Evolutionary conservation across 192 early-diverging fungal species (phyloP).

Genomic region (Phlyctochytrium planicorne): DNA sequence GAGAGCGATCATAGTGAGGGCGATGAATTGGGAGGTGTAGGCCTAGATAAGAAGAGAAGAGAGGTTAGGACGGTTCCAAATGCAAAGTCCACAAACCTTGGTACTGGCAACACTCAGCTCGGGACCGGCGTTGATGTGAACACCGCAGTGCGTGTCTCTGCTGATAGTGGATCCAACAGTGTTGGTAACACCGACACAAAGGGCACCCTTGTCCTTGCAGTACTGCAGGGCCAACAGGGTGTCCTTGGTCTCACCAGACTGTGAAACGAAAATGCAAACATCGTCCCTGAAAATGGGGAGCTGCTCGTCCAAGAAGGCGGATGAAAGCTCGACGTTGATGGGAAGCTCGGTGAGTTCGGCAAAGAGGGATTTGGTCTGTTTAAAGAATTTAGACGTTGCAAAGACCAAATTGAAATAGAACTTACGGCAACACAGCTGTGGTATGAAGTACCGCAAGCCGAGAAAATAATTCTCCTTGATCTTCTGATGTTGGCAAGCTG

Average conservation of each 20-base stretch:
- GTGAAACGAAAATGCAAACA: constrained; percentile 63
- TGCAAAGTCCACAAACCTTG: constrained; percentile 38
- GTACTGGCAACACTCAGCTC: constrained; percentile 62
- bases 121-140: constrained; percentile 67
- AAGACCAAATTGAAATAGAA: not conserved
- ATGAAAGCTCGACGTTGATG: constrained; percentile 57
- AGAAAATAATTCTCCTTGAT: constrained; percentile 59
- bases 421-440: constrained; percentile 57
- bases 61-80: not conserved
- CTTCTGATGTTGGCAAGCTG: constrained; percentile 61
- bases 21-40: constrained; percentile 65
- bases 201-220: constrained; percentile 63
- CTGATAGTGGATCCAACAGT: constrained; percentile 63
- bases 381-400: not conserved
- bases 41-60: constrained; percentile 34
- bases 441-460: constrained; percentile 61
- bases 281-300: constrained; percentile 64
- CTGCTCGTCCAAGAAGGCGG: constrained; percentile 56
- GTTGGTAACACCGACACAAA: constrained; percentile 66
- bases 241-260: constrained; percentile 66
- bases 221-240: constrained; percentile 60
- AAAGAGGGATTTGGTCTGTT: constrained; percentile 53
- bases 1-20: constrained; percentile 58
- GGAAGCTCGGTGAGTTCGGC: constrained; percentile 62
- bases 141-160: constrained; percentile 65